Evolutionary conservation across 495 filamentous ascomycete genomes (phyloP).

Genomic region (Halenospora varia): DNA sequence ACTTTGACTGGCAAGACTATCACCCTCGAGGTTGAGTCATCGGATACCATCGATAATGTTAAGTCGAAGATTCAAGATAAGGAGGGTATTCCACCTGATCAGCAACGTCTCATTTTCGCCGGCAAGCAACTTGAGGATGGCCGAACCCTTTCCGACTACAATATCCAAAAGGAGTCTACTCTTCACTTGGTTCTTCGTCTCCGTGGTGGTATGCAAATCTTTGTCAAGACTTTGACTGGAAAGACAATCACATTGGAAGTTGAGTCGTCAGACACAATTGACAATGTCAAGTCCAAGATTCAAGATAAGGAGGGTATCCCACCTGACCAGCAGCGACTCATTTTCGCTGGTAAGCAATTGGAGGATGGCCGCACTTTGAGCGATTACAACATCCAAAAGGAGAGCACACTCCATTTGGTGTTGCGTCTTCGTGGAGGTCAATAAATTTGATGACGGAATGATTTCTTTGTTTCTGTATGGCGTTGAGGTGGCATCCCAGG

Average conservation of each 20-base stretch:
- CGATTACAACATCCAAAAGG: constrained; percentile 95
- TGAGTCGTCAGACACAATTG: constrained; percentile 85
- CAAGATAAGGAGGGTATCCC: constrained; percentile 92
- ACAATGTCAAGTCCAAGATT: constrained; percentile 91
- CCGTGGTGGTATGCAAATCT: constrained; percentile 96
- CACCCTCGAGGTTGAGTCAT: constrained; percentile 84
- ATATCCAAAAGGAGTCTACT: constrained; percentile 99
- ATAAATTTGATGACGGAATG: constrained; percentile 35
- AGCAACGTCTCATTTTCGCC: constrained; percentile 98
- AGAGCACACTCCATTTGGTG: constrained; percentile 83
- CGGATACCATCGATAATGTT: constrained; percentile 92
- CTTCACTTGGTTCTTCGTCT: constrained; percentile 94
- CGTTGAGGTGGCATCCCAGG: constrained; percentile 6
- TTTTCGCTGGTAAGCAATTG: constrained; percentile 88
- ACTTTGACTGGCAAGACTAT: constrained; percentile 89
- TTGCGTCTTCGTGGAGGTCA: constrained; percentile 84
- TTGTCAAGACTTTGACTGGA: constrained; percentile 89
- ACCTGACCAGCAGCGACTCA: constrained; percentile 83
- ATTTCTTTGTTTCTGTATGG: constrained; percentile 30
- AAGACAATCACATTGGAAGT: constrained; percentile 93
- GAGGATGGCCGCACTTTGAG: constrained; percentile 81
- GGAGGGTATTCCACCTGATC: constrained; percentile 98
- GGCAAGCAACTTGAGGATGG: constrained; percentile 78
- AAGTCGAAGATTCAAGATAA: constrained; percentile 97
- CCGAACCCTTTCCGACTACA: constrained; percentile 95